phyloP scores from a whole-genome alignment of 345 rosid genomes.

The Kernera saxatilis region DNA sequence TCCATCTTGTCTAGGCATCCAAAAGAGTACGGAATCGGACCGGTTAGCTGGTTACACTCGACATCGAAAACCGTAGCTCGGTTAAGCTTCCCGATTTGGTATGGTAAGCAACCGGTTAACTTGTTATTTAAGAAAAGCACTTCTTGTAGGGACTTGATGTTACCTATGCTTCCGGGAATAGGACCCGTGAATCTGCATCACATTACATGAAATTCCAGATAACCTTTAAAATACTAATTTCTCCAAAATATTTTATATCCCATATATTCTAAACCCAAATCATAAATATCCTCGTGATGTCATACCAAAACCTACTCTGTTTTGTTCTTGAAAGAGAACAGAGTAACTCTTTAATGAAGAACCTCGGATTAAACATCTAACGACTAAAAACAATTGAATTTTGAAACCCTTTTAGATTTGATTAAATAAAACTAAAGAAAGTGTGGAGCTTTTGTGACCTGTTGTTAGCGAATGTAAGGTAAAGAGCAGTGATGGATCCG shows the following conservation, averaged over 20 bases:
- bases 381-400: background rate
- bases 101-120: conserved; percentile 71
- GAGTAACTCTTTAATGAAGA: background rate
- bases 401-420: background rate
- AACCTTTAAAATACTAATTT: background rate
- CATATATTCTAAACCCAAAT: background rate
- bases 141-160: conserved; percentile 42
- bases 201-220: background rate
- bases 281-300: background rate
- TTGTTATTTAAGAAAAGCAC: conserved; percentile 59
- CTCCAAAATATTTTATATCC: background rate
- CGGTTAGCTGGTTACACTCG: conserved; percentile 56
- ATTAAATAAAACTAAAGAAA: background rate
- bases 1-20: conserved; percentile 60
- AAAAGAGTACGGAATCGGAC: conserved; percentile 53
- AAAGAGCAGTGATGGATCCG: conserved; percentile 47
- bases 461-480: conserved; percentile 78
- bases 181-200: conserved; percentile 49
- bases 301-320: background rate
- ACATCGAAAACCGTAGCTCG: conserved; percentile 54
- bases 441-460: conserved; percentile 18
- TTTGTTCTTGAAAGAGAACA: background rate
- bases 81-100: conserved; percentile 56
- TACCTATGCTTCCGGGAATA: conserved; percentile 51
- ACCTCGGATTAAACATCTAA: background rate